These are phyloP conservation scores for Yamadazyma friedrichii DNA, from an alignment of 1,139 yeast genomes.

Conservation along the genomic window DNA sequence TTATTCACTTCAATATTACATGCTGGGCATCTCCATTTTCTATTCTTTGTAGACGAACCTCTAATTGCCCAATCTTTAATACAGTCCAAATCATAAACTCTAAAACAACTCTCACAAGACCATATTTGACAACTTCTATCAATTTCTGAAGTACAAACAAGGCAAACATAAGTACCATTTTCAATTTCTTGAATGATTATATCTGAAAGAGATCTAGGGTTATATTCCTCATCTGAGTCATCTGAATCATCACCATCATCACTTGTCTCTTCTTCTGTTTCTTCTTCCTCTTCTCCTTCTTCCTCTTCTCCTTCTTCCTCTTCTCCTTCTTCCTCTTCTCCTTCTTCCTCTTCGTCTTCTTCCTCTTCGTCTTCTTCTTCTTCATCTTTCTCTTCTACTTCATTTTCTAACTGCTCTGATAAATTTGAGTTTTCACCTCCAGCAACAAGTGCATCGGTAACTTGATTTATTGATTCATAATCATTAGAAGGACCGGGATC, in stretches of 20 bases:
- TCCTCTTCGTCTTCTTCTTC: neutral
- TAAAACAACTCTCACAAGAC: slow-evolving; percentile 69
- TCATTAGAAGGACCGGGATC: neutral
- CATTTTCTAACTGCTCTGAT: no score
- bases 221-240: slow-evolving; percentile 14
- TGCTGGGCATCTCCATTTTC: slow-evolving; percentile 85
- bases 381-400: no score
- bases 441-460: neutral
- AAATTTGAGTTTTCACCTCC: neutral
- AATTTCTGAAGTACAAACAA: slow-evolving; percentile 82
- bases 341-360: neutral
- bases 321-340: neutral
- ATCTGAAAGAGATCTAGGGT: slow-evolving; percentile 31
- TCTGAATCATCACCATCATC: slow-evolving; percentile 5
- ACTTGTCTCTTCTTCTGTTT: neutral
- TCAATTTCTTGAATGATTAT: slow-evolving; percentile 54
- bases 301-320: neutral
- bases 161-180: slow-evolving; percentile 69
- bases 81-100: slow-evolving; percentile 82
- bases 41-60: slow-evolving; percentile 56
- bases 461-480: neutral
- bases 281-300: neutral
- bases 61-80: slow-evolving; percentile 78
- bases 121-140: slow-evolving; percentile 67
- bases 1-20: slow-evolving; percentile 59